Conservation (phyloP, 148 eudicot genomes). For the Drosera capensis region DNA sequence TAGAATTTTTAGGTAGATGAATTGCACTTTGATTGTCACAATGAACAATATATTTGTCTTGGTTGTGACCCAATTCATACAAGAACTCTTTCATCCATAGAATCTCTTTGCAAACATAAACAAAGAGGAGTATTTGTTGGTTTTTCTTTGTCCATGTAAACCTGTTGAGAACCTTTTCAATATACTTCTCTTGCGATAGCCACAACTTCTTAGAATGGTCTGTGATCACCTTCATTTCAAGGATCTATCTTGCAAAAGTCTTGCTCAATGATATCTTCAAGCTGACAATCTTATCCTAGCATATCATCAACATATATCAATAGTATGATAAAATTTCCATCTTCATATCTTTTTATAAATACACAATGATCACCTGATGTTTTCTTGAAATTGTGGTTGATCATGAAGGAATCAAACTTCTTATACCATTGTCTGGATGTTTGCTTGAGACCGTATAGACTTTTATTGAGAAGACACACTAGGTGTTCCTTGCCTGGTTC, state of each 20-base stretch:
- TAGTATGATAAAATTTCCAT: neutral
- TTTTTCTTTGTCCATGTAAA: conserved; percentile 6
- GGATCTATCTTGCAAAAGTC: conserved; percentile 4
- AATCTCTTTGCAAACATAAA: conserved; percentile 1
- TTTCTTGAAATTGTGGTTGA: neutral
- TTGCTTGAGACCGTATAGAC: neutral
- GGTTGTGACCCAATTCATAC: neutral
- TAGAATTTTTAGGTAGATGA: neutral
- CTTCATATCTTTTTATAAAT: neutral
- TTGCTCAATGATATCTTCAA: conserved; percentile 6
- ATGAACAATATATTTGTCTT: neutral
- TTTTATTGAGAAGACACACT: too few species aligned
- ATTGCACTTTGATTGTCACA: neutral
- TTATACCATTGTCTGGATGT: conserved; percentile 1
- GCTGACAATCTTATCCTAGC: neutral
- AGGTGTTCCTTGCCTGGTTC: neutral
- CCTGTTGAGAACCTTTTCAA: conserved; percentile 8
- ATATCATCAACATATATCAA: conserved; percentile 8
- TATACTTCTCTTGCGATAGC: conserved; percentile 9
- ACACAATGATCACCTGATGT: conserved; percentile 1
- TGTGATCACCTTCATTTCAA: conserved; percentile 3
- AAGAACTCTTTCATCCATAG: conserved; percentile 3
- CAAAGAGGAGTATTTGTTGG: conserved; percentile 3
- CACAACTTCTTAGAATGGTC: conserved; percentile 5
- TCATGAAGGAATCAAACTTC: conserved; percentile 6